Evolutionary conservation across 176 grass and related monocot genomes (phyloP), one percentile per base, ranked within the genome.

Genomic region (Avena insularis): DNA sequence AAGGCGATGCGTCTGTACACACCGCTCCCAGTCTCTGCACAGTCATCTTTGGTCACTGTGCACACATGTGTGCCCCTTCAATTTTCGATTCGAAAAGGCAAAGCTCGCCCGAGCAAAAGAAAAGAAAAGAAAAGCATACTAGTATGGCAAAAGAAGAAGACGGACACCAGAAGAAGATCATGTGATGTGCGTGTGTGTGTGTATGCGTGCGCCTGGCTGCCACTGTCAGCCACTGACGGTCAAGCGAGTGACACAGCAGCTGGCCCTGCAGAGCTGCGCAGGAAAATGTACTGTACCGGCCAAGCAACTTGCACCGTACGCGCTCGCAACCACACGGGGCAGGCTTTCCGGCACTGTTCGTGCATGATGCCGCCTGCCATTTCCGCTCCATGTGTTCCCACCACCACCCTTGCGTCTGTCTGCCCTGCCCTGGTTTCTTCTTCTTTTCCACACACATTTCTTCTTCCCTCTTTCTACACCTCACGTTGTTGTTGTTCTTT

Each of bases 61-160:
- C 86, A 61, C 86, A 85, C 77, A 85, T 82, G 77, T 71, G 77
- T 78, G 68, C 15, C 57, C 27, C 55, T 53, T 72, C 81, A 13
- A 33, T 57, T 80, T 80, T 85, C 82, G 51, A 81, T 78, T 63
- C 64, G 40, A 79, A 79, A 83, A 84, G 80, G n/a, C 82, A 89
- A 83, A 76, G 57, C 75, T 75, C 12, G 4, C 12, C 50, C 2
- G 19, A 8, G 21, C 14, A 48, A 21, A 33, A 13, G 79, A 63
- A 58, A 45, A 27, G 74, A n/a, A n/a, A n/a, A 33, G 33, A 33
- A 33, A 33, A 33, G 85, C 65, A 29, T 20, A 20, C 3, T 15
- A 7, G 5, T 1, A 6, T 43, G 6, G 40, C 1, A 43, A 87
- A 87, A 35, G 33, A 90, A 90, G 70, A 63, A 70, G 85, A 68